phyloP scores from a whole-genome alignment of 106 monocot genomes.

The Apostasia ramifera region DNA sequence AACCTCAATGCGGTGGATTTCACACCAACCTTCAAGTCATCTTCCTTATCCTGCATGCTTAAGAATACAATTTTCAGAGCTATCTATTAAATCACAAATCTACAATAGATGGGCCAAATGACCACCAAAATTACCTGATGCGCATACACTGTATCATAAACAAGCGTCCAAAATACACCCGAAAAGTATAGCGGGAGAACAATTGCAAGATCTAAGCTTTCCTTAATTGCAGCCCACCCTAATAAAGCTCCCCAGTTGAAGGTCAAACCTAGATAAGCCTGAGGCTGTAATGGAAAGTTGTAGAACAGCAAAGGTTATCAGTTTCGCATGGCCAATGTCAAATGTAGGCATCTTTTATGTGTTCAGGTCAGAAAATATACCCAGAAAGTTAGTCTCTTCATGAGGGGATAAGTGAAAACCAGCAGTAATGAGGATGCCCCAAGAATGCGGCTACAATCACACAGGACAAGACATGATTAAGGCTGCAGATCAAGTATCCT shows the following conservation, averaged over 20 bases:
- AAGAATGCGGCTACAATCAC: slow-evolving; percentile 57
- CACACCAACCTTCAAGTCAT: slow-evolving; percentile 88
- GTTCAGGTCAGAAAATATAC: slow-evolving; percentile 22
- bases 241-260: slow-evolving; percentile 99
- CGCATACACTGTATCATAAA: slow-evolving; percentile 98
- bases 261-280: slow-evolving; percentile 94
- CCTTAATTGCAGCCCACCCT: slow-evolving; percentile 89
- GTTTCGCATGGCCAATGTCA: too few relatives aligned
- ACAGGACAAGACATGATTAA: background rate
- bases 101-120: background rate
- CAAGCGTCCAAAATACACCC: slow-evolving; percentile 95
- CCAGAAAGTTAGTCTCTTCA: slow-evolving; percentile 98
- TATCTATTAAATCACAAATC: background rate
- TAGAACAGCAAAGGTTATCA: too few relatives aligned
- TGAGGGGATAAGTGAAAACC: slow-evolving; percentile 94
- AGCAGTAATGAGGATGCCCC: slow-evolving; percentile 86
- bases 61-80: background rate
- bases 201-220: slow-evolving; percentile 63
- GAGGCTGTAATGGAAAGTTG: slow-evolving; percentile 53
- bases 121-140: slow-evolving; percentile 61
- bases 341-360: too few relatives aligned
- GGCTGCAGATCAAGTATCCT: background rate
- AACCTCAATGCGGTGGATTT: slow-evolving; percentile 97
- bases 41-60: slow-evolving; percentile 80
- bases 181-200: slow-evolving; percentile 73